phyloP scores from a whole-genome alignment of 1,284 basidiomycete species.

The Tremellales sp. region DNA sequence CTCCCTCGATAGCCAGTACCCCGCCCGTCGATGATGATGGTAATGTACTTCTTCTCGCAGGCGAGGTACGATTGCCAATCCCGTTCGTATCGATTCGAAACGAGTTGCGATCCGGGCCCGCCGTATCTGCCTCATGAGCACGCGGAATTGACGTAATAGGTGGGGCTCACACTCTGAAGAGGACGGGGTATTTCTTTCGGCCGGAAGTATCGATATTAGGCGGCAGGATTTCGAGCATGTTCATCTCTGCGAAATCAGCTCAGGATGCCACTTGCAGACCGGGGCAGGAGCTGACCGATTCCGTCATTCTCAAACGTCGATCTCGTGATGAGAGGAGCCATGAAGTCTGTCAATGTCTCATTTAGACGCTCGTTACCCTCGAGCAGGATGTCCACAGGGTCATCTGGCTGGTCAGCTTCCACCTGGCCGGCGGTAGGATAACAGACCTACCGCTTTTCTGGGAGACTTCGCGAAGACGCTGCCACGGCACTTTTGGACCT shows the following conservation, averaged over 20 bases:
- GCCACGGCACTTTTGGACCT: conserved; percentile 83
- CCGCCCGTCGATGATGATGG: conserved; percentile 85
- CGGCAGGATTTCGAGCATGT: conserved; percentile 83
- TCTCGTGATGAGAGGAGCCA: conserved; percentile 65
- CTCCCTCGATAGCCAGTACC: conserved; percentile 90
- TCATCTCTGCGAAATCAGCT: conserved; percentile 72
- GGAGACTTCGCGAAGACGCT: conserved; percentile 62
- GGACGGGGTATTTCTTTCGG: conserved; percentile 85
- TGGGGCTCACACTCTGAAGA: conserved; percentile 70
- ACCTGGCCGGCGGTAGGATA: too few species aligned
- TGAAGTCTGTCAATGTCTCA: conserved; percentile 64
- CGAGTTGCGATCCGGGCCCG: conserved; percentile 78
- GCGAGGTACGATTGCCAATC: conserved; percentile 88
- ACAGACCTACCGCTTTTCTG: conserved; percentile 56
- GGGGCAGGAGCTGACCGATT: conserved; percentile 66
- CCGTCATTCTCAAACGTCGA: conserved; percentile 73
- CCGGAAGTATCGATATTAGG: conserved; percentile 88
- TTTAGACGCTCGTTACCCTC: conserved; percentile 72
- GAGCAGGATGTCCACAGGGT: conserved; percentile 50
- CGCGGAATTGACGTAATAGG: not conserved
- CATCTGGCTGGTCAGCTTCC: not conserved
- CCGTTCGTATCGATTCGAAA: conserved; percentile 61
- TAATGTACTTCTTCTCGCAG: conserved; percentile 74
- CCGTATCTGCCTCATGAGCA: conserved; percentile 62
- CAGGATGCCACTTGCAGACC: too few species aligned